Evolutionary conservation across 179 eudicot species (phyloP), one percentile per base, ranked within the genome.

Genomic region (Heliamphora ciliata): DNA sequence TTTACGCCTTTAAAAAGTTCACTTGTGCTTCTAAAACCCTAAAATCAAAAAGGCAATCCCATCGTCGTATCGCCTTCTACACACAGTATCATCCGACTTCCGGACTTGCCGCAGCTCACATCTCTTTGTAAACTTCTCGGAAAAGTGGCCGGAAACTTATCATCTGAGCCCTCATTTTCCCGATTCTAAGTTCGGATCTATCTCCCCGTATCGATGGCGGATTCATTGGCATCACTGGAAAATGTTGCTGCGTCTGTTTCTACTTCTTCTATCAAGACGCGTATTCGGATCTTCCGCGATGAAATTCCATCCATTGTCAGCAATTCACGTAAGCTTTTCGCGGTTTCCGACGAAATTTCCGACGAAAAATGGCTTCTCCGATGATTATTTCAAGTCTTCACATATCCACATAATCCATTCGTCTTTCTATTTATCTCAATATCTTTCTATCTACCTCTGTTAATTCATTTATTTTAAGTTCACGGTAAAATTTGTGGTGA

Each of bases 251-350:
- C 88, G 56, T 83, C 87, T 61, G 88, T 93, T 79, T 83, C 92
- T 1, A 87, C 91, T 77, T 80, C 91, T 40, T 93, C 98, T 48
- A 90, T 93, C 59, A 87, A 85, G 50, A 90, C 81, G 51, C 93
- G 94, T 55, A 58, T 87, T 83, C 87, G 82, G 84, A 89, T 93
- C 88, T 93, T 93, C 84, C 91, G 91, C 44, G 79, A 89, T 11
- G 86, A 91, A 76, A 89, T 93, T 63, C 94, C 90, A 11, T 82
- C 87, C 18, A 74, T 92, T 67, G 87, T 92, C 77, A 51, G 31
- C 15, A 85, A 77, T 52, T 73, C 84, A 76, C 84, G 91, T 87
- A 80, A 69, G 61, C 71, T 21, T 52, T n/a, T 63, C 68, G n/a
- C 55, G 77, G n/a, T 7, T 79, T 79, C 8, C 10, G 17, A 65